Evolutionary conservation across 768 basidiomycete species (phyloP).

Genomic region (Xerocomellus dryophilus): DNA sequence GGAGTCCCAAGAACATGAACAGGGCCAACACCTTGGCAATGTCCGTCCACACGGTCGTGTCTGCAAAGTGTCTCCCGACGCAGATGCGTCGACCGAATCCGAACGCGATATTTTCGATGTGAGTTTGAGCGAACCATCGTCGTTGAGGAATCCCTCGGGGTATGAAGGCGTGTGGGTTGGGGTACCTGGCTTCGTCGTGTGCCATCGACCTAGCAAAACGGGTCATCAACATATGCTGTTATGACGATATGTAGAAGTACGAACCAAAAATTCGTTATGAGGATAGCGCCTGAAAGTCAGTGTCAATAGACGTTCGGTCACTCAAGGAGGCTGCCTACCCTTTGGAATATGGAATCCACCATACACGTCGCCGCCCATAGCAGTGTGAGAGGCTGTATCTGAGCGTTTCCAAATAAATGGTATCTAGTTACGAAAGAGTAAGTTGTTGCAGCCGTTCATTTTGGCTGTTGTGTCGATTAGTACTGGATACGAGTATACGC

Average conservation of each 20-base stretch:
- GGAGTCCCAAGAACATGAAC: not conserved
- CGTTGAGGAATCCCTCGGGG: not conserved
- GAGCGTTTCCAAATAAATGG: conserved; percentile 32
- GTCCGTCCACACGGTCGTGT: not conserved
- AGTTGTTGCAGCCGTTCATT: no score
- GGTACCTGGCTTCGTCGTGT: not conserved
- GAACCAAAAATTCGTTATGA: conserved; percentile 30
- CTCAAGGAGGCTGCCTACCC: conserved; percentile 5
- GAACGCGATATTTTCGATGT: conserved; percentile 2
- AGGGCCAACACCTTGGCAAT: not conserved
- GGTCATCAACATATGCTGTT: not conserved
- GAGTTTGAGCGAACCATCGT: not conserved
- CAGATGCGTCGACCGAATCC: conserved; percentile 23
- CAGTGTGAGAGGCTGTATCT: conserved; percentile 5
- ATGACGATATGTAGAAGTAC: not conserved
- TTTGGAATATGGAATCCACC: conserved; percentile 38
- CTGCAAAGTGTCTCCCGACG: conserved; percentile 10
- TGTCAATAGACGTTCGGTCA: not conserved
- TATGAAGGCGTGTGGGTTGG: not conserved
- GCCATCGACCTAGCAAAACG: not conserved
- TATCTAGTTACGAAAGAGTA: no score
- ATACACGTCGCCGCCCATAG: conserved; percentile 15
- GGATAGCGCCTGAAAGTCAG: conserved; percentile 8
- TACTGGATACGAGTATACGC: no score
- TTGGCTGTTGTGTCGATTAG: no score